phyloP scores from a whole-genome alignment of 1,139 yeast species.

The Saccharomyces hybrid region DNA sequence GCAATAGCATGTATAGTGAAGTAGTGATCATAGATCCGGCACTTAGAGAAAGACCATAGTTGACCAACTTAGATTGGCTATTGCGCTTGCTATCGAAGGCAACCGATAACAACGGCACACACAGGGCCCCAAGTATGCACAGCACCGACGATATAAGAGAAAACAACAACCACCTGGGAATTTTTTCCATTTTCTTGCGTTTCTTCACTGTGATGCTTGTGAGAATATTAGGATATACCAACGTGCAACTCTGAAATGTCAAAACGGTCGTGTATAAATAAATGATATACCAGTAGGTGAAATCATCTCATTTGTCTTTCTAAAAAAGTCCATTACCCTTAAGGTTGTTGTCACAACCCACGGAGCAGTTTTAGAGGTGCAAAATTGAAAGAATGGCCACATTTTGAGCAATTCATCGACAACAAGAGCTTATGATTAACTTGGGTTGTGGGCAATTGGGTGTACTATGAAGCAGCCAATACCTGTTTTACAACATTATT shows the following conservation, averaged over 20 bases:
- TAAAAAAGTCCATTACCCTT: not conserved
- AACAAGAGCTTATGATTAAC: not conserved
- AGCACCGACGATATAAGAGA: conserved; percentile 27
- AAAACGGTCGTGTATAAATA: not conserved
- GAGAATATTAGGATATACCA: not conserved
- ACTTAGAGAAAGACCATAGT: conserved; percentile 41
- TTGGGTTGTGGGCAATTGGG: not conserved
- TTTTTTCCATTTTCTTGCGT: conserved; percentile 3
- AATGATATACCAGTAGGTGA: not conserved
- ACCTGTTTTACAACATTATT: not conserved
- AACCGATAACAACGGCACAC: conserved; percentile 27
- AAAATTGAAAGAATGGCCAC: not conserved
- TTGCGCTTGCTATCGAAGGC: conserved; percentile 13
- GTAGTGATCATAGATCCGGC: conserved; percentile 77
- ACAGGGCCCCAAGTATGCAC: conserved; percentile 28
- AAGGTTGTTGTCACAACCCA: not conserved
- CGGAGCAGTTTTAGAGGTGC: not conserved
- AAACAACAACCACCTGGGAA: conserved; percentile 29
- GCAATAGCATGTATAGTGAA: conserved; percentile 64
- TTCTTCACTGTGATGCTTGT: not conserved
- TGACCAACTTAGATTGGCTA: conserved; percentile 26
- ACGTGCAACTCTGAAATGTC: not conserved
- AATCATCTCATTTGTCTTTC: not conserved
- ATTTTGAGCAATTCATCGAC: not conserved
- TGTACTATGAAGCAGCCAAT: not conserved